Conservation (phyloP, 805 yeast species). For the Yarrowia alimentaria region DNA sequence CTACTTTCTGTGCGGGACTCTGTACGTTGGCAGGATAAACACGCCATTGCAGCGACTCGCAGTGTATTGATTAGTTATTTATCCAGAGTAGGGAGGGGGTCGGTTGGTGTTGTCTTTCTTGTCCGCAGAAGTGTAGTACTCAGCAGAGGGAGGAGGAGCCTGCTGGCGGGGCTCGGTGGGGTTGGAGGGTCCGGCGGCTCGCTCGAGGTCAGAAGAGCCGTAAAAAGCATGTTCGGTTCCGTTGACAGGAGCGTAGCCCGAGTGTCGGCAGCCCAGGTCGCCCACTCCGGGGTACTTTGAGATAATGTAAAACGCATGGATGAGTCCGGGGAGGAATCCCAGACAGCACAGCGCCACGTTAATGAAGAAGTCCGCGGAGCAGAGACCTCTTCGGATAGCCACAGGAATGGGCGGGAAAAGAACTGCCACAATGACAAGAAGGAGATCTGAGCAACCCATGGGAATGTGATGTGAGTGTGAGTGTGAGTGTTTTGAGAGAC, state of each 20-base stretch:
- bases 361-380: constrained; percentile 65
- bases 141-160: constrained; percentile 19
- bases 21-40: too few relatives aligned
- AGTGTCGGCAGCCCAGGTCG: background rate
- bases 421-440: constrained; percentile 66
- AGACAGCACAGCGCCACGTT: constrained; percentile 68
- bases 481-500: background rate
- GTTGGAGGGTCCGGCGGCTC: constrained; percentile 17
- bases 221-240: constrained; percentile 10
- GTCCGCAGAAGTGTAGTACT: constrained; percentile 20
- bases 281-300: constrained; percentile 57
- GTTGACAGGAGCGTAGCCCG: constrained; percentile 13
- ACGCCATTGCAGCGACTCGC: too few relatives aligned
- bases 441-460: constrained; percentile 50
- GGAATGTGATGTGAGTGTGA: background rate
- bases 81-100: constrained; percentile 27
- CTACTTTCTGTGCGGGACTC: too few relatives aligned
- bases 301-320: constrained; percentile 77
- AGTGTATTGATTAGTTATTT: too few relatives aligned
- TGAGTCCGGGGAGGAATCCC: constrained; percentile 73
- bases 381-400: constrained; percentile 65
- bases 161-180: constrained; percentile 19
- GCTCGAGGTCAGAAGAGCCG: constrained; percentile 26
- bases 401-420: constrained; percentile 81
- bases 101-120: constrained; percentile 13